Evolutionary conservation across 169 alveolate species (phyloP).

Genomic region (Theileria orientalis): DNA sequence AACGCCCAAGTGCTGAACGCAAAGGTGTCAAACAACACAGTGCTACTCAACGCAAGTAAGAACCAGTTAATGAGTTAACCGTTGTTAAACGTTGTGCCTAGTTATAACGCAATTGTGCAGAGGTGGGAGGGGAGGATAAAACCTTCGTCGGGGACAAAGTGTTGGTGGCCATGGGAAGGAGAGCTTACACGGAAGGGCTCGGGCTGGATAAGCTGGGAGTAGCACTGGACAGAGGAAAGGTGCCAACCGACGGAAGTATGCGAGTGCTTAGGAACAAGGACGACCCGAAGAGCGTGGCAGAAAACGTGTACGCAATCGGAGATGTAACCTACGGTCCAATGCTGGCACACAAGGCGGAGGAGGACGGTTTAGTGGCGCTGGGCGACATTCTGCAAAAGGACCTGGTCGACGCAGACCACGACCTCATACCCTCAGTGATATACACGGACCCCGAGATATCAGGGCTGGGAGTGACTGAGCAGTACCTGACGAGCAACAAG

Average conservation of each 20-base stretch:
- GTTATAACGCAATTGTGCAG: conserved; percentile 15
- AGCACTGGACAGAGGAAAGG: conserved; percentile 82
- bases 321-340: conserved; percentile 96
- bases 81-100: neutral
- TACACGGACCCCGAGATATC: conserved; percentile 98
- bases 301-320: conserved; percentile 94
- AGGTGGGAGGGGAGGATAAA: conserved; percentile 43
- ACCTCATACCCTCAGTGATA: conserved; percentile 94
- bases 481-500: conserved; percentile 79
- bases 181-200: conserved; percentile 90
- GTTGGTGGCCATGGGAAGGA: conserved; percentile 95
- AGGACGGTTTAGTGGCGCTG: conserved; percentile 93
- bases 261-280: conserved; percentile 60
- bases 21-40: conserved; percentile 64
- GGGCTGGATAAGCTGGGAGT: conserved; percentile 88
- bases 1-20: conserved; percentile 82
- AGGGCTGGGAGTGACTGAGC: conserved; percentile 97
- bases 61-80: neutral
- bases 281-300: neutral
- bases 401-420: conserved; percentile 86
- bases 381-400: conserved; percentile 88
- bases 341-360: conserved; percentile 99
- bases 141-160: conserved; percentile 84
- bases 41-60: conserved; percentile 14
- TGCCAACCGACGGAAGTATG: conserved; percentile 75